phyloP scores from a whole-genome alignment of 1,284 basidiomycete species.

The Boletus semigastroideus region DNA sequence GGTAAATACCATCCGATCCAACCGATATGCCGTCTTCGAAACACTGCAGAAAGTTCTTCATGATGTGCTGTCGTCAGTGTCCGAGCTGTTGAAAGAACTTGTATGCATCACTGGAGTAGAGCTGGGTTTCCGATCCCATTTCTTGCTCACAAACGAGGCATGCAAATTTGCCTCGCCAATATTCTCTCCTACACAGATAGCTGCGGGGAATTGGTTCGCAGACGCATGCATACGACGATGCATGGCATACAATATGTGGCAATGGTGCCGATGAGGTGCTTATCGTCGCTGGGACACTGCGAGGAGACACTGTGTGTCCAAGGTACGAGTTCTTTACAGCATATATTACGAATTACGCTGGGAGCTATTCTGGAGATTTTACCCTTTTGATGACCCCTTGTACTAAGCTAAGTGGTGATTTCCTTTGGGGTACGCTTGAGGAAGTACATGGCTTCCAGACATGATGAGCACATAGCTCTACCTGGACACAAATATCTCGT shows the following conservation, averaged over 20 bases:
- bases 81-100: conserved; percentile 66
- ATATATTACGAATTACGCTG: conserved; percentile 52
- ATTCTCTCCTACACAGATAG: conserved; percentile 51
- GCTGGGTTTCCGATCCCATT: conserved; percentile 75
- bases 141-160: conserved; percentile 73
- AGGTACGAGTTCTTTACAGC: conserved; percentile 42
- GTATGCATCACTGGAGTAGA: conserved; percentile 70
- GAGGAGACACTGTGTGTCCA: conserved; percentile 85
- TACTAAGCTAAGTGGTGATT: conserved; percentile 76
- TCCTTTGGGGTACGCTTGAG: conserved; percentile 86
- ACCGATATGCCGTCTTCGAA: conserved; percentile 63
- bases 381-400: conserved; percentile 89
- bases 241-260: conserved; percentile 56
- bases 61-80: conserved; percentile 70
- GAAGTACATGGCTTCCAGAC: conserved; percentile 72
- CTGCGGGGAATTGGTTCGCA: conserved; percentile 86
- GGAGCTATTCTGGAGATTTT: conserved; percentile 87
- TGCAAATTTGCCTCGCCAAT: neutral
- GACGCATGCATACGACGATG: conserved; percentile 90
- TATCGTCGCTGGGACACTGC: conserved; percentile 81
- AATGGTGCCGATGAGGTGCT: conserved; percentile 77
- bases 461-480: conserved; percentile 80
- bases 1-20: conserved; percentile 67
- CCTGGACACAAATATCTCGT: conserved; percentile 70
- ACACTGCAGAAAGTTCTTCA: conserved; percentile 62